Base-by-base conservation (phyloP, 2,329 filamentous ascomycete genomes). In the Xylaria multiplex region DNA sequence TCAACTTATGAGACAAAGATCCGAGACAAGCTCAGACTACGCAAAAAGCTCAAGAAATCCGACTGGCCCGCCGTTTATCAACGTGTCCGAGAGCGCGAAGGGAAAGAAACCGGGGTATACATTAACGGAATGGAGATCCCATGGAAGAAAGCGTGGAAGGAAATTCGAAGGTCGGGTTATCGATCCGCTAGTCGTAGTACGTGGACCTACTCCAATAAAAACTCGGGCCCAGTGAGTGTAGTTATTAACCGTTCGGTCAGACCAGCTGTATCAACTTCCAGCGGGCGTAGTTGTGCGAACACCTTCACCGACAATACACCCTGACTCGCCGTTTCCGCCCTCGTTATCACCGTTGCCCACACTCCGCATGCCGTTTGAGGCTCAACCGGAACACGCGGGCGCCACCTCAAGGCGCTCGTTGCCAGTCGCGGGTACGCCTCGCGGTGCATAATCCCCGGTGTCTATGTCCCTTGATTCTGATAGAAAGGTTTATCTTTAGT, bases 1-100 rank as follows among this genome's bases (percentile, higher is more conserved):
- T 68, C 66, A 7, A 69, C 59, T 2, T 71, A 71, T 24, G 68
- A 71, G 43, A 64, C 66, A 7, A 71, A 67, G 50, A 52, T 72
- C 24, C 64, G 69, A 30, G 65, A 69, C 27, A 60, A 52, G 27
- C 50, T 72, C n/a, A 9, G 57, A 5, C 19, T 72, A 11, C 67
- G 65, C 6, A 71, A 71, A 49, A 73, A 72, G 50, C 63, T 71
- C 24, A 70, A 70, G 60, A 68, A 57, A 42, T 16, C 19, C 1
- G 69, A 72, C 46, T 70, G 66, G 69, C 14, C 45, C 2, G 62
- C 49, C 3, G 59, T 70, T n/a, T 65, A 70, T 27, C 69, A 66
- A 13, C 70, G 43, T 57, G 14, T 46, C 13, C 52, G 35, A 43
- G 35, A 37, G 22, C 4, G 40, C 24, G 19, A 40, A 3, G 30